Conservation (phyloP, 2,329 filamentous ascomycete species). For the Calonectria henricotiae region DNA sequence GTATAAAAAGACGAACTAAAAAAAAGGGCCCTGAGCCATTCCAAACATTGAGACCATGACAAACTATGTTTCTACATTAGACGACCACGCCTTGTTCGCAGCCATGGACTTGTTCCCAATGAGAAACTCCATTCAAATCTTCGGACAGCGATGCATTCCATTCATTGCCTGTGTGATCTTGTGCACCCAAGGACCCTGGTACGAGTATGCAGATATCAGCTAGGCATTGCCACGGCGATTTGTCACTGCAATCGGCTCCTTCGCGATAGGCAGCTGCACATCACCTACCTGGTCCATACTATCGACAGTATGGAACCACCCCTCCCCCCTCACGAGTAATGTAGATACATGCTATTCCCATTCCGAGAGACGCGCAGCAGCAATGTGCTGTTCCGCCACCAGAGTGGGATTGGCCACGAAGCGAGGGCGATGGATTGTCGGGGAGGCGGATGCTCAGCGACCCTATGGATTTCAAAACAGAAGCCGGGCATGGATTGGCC, state of each 20-base stretch:
- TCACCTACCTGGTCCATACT: background rate
- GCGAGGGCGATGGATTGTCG: background rate
- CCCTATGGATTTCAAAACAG: background rate
- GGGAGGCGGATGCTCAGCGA: background rate
- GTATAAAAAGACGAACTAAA: background rate
- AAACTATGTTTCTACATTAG: background rate
- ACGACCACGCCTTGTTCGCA: background rate
- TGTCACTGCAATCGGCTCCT: background rate
- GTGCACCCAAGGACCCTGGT: no score
- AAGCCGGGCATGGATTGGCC: background rate
- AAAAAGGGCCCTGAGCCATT: conserved; percentile 10
- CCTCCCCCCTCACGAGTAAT: background rate
- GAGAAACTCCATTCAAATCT: background rate
- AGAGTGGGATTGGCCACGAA: background rate
- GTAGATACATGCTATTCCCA: background rate
- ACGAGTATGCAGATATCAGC: background rate
- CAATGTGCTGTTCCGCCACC: background rate
- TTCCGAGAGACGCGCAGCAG: background rate
- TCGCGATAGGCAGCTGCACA: background rate
- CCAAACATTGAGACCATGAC: background rate
- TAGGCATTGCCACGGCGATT: background rate
- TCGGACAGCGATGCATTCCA: no score
- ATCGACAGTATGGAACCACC: background rate
- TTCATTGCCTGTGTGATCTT: no score
- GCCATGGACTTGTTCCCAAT: background rate